Conservation (phyloP, 495 filamentous ascomycete species). For the Daldinia bambusicola region DNA sequence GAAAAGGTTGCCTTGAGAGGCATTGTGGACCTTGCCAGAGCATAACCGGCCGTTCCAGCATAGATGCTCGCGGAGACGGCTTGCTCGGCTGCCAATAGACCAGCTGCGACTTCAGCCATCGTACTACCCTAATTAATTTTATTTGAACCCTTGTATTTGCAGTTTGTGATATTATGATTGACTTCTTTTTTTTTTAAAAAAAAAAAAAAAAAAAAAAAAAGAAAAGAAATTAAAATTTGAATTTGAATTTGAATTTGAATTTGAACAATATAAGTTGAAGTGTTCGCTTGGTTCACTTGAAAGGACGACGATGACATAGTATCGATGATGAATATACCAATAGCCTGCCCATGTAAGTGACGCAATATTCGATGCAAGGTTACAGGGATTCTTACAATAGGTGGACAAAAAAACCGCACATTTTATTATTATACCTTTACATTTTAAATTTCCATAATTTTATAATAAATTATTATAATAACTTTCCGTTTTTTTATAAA, state of each 20-base stretch:
- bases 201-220: no score
- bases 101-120: slow-evolving; percentile 56
- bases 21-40: slow-evolving; percentile 54
- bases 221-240: no score
- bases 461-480: no score
- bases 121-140: neutral
- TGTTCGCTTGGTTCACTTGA: neutral
- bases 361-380: slow-evolving; percentile 22
- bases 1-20: slow-evolving; percentile 56
- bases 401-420: no score
- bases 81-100: slow-evolving; percentile 54
- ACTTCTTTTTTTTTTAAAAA: neutral
- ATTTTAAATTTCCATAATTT: no score
- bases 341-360: slow-evolving; percentile 11
- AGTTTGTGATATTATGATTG: neutral
- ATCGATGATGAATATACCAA: slow-evolving; percentile 2
- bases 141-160: neutral
- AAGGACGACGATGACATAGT: slow-evolving; percentile 26
- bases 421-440: no score
- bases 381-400: slow-evolving; percentile 2
- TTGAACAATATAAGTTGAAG: neutral
- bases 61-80: slow-evolving; percentile 56
- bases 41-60: slow-evolving; percentile 49
- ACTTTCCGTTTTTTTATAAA: no score
- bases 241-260: no score